Base-by-base conservation (phyloP, 2,329 filamentous ascomycete species). In the Aciculosporium take region DNA sequence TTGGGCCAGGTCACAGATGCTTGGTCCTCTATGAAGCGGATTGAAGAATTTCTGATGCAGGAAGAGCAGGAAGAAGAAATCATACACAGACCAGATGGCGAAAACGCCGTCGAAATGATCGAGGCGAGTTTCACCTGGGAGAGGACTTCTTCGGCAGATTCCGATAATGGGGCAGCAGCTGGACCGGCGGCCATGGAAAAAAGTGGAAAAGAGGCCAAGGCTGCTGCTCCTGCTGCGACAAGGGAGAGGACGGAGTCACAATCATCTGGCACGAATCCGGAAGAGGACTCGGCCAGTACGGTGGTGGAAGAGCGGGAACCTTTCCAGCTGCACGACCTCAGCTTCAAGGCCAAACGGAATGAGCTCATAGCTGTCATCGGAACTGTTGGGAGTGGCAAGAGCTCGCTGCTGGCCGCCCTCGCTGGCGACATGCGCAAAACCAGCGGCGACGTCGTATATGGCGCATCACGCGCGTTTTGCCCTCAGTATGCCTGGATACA, bases 401-500 rank as follows among this genome's bases (percentile, higher is more conserved):
- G 74, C 39, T 95, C 88, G 0, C 64, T 98, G 1, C 74, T 98
- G 3, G 83, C 86, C 27, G 87, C 89, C 0, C 65, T 98, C 35
- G 89, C 88, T 1, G 89, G 91, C 20, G 89, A 96, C 48, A 96
- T 96, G 89, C 78, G 87, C 34, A 82, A 81, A 57, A 93, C 84
- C 0, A 65, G 63, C 3, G 87, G 87, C 9, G 71, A 81, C 29
- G 72, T 93, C 5, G 72, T 76, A 0, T 72, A 91, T 50, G 84
- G 88, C 31, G 85, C 85, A 0, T 80, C 78, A 3, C 72, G 88
- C 46, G 85, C 89, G 0, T 95, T 94, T 53, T 96, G 91, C 49
- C 89, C 89, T 0, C 89, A 98, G 56, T 94, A 94, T 55, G 85
- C 91, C 0, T 98, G 91, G 91, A 94, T 98, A 37, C 89, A 96